phyloP scores from a whole-genome alignment of 257 asterid species.

The Fraxinus excelsior region DNA sequence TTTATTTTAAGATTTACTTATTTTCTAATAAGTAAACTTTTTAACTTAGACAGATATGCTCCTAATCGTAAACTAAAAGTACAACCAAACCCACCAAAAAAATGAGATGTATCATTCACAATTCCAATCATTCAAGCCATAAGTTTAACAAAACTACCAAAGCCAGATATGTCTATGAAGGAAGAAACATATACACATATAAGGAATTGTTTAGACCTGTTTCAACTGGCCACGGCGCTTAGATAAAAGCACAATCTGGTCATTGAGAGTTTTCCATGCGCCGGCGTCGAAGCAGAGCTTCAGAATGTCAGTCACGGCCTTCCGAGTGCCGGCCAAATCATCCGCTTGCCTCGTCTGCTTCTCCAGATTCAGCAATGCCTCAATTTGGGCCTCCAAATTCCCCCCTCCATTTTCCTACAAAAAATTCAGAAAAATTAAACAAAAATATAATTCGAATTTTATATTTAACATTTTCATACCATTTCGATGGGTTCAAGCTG shows the following conservation, averaged over 20 bases:
- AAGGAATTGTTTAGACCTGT: constrained; percentile 49
- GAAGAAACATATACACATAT: neutral
- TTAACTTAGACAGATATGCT: too few species aligned
- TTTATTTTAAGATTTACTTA: too few species aligned
- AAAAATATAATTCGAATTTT: neutral
- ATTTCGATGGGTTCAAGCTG: neutral
- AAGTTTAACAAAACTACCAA: constrained; percentile 2
- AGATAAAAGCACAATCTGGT: constrained; percentile 81
- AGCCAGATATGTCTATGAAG: neutral
- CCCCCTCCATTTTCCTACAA: constrained; percentile 69
- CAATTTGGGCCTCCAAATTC: constrained; percentile 73
- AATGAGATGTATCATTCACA: neutral
- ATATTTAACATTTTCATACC: neutral
- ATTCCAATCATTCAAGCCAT: constrained; percentile 14
- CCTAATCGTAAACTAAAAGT: neutral
- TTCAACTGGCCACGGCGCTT: constrained; percentile 96
- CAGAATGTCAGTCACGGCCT: constrained; percentile 83
- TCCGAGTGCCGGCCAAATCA: constrained; percentile 80
- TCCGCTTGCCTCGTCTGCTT: constrained; percentile 91
- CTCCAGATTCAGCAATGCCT: constrained; percentile 77
- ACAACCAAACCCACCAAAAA: neutral
- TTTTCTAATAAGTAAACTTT: too few species aligned
- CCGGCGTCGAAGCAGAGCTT: constrained; percentile 87
- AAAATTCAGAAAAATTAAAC: neutral
- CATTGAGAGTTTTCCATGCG: constrained; percentile 80